These are phyloP conservation scores for Tetrahymena thermophila DNA, from an alignment of 73 alveolate species.

Conservation along the genomic window DNA sequence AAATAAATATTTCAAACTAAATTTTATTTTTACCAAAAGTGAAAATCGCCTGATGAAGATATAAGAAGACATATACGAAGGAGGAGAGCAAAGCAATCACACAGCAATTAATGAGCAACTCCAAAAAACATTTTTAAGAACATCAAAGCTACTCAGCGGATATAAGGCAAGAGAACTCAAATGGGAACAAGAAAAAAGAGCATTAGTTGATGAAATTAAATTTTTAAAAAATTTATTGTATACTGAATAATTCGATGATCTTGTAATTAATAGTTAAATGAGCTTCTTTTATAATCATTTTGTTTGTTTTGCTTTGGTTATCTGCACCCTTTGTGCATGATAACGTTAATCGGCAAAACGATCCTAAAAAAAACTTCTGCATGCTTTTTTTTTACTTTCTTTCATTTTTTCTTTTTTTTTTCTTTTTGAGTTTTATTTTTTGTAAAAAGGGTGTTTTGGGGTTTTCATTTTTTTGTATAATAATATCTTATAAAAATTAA, in stretches of 20 bases:
- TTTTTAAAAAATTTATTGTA: not conserved
- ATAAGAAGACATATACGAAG: not conserved
- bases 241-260: not conserved
- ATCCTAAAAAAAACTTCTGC: not conserved
- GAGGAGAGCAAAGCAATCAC: not conserved
- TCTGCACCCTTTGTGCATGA: not conserved
- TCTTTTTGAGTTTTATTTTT: too few relatives aligned
- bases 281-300: not conserved
- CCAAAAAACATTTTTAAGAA: not conserved
- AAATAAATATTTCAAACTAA: not conserved
- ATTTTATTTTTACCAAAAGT: not conserved
- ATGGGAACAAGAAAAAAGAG: constrained; percentile 2
- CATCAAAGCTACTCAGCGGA: not conserved
- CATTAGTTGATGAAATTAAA: not conserved
- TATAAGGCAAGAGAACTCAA: not conserved
- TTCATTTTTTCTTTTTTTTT: not conserved
- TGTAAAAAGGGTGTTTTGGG: not conserved
- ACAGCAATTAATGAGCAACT: not conserved
- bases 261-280: not conserved
- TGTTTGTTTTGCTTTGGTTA: not conserved
- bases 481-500: too few relatives aligned
- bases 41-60: not conserved
- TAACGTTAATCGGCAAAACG: not conserved
- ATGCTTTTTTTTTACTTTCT: not conserved
- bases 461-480: too few relatives aligned